Evolutionary conservation across 2,329 filamentous ascomycete genomes (phyloP).

Genomic region (Xylariaceae sp.): DNA sequence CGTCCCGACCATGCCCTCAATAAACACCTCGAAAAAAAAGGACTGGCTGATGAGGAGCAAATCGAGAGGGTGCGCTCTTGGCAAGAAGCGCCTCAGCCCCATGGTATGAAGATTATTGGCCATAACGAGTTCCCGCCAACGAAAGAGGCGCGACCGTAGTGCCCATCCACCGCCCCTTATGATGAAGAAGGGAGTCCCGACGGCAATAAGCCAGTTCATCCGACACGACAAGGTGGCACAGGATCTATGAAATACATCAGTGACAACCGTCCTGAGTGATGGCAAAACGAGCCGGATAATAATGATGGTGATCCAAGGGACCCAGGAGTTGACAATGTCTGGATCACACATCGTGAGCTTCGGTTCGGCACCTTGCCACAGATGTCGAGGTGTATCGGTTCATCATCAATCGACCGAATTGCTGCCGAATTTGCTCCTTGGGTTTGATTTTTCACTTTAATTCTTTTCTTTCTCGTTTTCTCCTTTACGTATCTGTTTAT

Average conservation of each 20-base stretch:
- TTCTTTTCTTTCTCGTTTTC: not conserved
- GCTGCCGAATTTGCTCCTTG: not conserved
- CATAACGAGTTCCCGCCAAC: not conserved
- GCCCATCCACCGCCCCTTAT: not conserved
- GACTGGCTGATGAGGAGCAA: slow-evolving; percentile 11
- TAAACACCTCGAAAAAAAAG: slow-evolving; percentile 51
- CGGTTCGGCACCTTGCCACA: not conserved
- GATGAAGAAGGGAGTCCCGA: not conserved
- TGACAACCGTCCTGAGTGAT: not conserved
- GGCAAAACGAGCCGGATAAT: not conserved
- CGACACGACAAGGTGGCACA: no score
- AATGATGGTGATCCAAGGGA: not conserved
- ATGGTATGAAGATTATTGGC: not conserved
- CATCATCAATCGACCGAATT: not conserved
- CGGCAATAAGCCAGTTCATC: not conserved
- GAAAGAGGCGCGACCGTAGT: not conserved
- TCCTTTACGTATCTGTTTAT: not conserved
- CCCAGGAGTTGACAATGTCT: not conserved
- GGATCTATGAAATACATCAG: not conserved
- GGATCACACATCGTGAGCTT: not conserved
- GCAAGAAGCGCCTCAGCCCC: slow-evolving; percentile 11
- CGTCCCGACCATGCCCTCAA: slow-evolving; percentile 85
- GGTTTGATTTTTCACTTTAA: not conserved
- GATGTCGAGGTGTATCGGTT: not conserved
- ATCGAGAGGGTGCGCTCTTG: no score